Conservation (phyloP, 768 basidiomycete species). For the Tricholoma saponaceum region DNA sequence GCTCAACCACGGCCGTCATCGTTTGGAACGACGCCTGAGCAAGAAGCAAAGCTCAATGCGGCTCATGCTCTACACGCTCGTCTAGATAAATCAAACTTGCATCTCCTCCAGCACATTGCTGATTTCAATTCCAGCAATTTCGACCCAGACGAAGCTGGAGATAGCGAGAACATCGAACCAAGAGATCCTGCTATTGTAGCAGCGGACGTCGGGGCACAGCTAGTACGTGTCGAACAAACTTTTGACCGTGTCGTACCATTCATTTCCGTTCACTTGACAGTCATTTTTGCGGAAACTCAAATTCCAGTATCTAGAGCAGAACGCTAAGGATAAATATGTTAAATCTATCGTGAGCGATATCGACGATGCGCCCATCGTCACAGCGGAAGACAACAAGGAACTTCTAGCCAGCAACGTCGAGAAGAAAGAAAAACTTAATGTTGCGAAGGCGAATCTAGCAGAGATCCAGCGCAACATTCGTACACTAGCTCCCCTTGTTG, state of each 20-base stretch:
- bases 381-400: slow-evolving; percentile 73
- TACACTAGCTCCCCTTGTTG: slow-evolving; percentile 62
- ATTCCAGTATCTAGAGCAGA: slow-evolving; percentile 86
- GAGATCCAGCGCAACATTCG: slow-evolving; percentile 62
- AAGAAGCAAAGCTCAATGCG: slow-evolving; percentile 28
- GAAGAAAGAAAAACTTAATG: slow-evolving; percentile 68
- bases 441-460: slow-evolving; percentile 56
- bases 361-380: slow-evolving; percentile 77
- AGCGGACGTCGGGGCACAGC: slow-evolving; percentile 55
- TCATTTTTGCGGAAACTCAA: slow-evolving; percentile 78
- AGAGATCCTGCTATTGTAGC: slow-evolving; percentile 56
- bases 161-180: slow-evolving; percentile 29
- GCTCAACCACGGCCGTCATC: slow-evolving; percentile 9
- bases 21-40: slow-evolving; percentile 21
- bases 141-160: slow-evolving; percentile 32
- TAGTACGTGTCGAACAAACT: slow-evolving; percentile 35
- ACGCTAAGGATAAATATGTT: slow-evolving; percentile 86
- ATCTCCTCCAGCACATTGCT: slow-evolving; percentile 31
- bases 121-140: slow-evolving; percentile 33
- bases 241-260: background rate
- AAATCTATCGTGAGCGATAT: slow-evolving; percentile 82
- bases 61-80: slow-evolving; percentile 29
- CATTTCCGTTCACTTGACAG: slow-evolving; percentile 27
- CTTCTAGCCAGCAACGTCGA: slow-evolving; percentile 55
- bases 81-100: slow-evolving; percentile 33